Conservation (phyloP, 2,329 filamentous ascomycete genomes). For the Aspergillus uvarum region DNA sequence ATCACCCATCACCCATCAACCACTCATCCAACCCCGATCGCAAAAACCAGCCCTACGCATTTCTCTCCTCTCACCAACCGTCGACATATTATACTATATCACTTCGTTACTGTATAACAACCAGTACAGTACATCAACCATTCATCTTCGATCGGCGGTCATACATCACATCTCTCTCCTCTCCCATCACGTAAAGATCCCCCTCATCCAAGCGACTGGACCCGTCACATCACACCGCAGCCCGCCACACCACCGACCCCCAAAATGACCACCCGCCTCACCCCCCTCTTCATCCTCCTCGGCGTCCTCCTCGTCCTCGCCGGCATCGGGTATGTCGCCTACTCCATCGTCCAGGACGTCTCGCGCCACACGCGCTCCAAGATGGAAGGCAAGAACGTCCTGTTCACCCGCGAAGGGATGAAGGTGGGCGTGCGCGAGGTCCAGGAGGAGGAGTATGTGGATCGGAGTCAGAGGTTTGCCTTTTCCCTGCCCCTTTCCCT, state of each 20-base stretch:
- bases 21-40: no score
- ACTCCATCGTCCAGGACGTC: slow-evolving; percentile 59
- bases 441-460: slow-evolving; percentile 57
- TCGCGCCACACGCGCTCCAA: slow-evolving; percentile 57
- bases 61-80: no score
- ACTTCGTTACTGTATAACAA: no score
- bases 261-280: slow-evolving; percentile 37
- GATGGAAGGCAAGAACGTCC: slow-evolving; percentile 64
- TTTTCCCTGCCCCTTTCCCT: neutral
- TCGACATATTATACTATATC: no score
- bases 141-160: no score
- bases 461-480: slow-evolving; percentile 57
- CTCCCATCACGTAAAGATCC: no score
- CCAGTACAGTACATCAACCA: no score
- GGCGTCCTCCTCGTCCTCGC: slow-evolving; percentile 52
- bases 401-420: slow-evolving; percentile 60
- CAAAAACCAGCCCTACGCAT: no score
- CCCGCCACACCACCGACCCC: neutral
- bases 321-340: slow-evolving; percentile 58
- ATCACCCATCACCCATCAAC: no score
- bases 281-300: slow-evolving; percentile 59
- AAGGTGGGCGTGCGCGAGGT: slow-evolving; percentile 61
- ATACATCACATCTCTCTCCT: no score
- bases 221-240: neutral
- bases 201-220: no score